Conservation (phyloP, 2,329 filamentous ascomycete species). For the Stachybotrys echinatus region DNA sequence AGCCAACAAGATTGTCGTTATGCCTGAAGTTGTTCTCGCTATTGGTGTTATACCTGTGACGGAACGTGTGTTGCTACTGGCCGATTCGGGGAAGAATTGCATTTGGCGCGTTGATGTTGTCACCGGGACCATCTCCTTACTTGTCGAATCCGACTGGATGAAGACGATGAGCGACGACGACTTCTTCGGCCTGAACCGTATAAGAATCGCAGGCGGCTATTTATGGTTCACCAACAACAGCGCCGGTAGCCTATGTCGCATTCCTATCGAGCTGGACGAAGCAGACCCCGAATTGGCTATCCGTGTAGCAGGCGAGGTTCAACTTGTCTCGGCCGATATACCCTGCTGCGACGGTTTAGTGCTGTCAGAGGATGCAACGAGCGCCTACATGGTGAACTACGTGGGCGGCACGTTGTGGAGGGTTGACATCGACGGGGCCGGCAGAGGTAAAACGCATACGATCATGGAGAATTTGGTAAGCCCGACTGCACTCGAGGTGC, state of each 20-base stretch:
- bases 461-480: constrained; percentile 3
- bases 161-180: constrained; percentile 1
- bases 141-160: constrained; percentile 3
- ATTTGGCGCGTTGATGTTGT: constrained; percentile 5
- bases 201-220: constrained; percentile 3
- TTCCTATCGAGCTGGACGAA: constrained; percentile 3
- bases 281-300: neutral
- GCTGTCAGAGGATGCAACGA: constrained; percentile 2
- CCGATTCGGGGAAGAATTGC: constrained; percentile 3
- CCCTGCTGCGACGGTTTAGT: constrained; percentile 4
- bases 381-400: constrained; percentile 5
- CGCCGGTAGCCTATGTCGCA: constrained; percentile 3
- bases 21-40: constrained; percentile 3
- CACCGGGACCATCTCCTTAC: neutral
- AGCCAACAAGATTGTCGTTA: constrained; percentile 3
- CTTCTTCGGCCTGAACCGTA: constrained; percentile 8
- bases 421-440: constrained; percentile 4
- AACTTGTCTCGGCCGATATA: constrained; percentile 1
- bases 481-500: constrained; percentile 5
- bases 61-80: neutral
- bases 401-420: constrained; percentile 4
- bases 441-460: neutral
- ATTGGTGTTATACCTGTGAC: constrained; percentile 5
- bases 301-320: neutral
- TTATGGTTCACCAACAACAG: constrained; percentile 6